Evolutionary conservation across 108 stramenopile species (phyloP), one percentile per base, ranked within the genome.

Genomic region (Seminavis robusta): DNA sequence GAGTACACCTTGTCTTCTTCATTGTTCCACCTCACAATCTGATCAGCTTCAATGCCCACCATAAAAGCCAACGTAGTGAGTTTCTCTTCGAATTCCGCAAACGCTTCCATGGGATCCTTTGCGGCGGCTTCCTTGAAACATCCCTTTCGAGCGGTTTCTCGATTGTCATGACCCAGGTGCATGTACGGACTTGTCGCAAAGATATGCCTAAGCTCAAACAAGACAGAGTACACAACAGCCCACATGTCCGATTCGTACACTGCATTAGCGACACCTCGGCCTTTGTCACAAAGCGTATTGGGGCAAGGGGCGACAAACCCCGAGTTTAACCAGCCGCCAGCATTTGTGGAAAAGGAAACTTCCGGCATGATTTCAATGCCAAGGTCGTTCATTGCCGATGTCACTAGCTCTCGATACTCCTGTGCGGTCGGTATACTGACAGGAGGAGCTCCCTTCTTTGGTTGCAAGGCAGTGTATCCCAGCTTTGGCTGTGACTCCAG

Each of bases 331-430:
- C 61, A 66, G 3, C 73, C 73, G 15, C 38, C 50, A 20, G 62
- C 57, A 25, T 50, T 31, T 13, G 65, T 56, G 0, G 67, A 31
- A 21, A 68, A 16, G 36, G 50, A 39, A 20, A 75, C 59, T 45
- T 75, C 73, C 3, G 73, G 73, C 8, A 75, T 66, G 16, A 75
- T 24, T 27, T 56, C 40, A 31, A 75, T 59, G 10, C 62, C 67
- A 16, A 6, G 8, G 6, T 8, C n/a, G 6, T 15, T 21, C 25
- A 51, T 51, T 25, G 36, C 4, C 52, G 10, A 9, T 24, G 33
- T 32, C 28, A 4, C 50, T 11, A 53, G n/a, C 21, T 38, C 1
- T 2, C 23, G 13, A 8, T 8, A 39, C 1, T 26, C 13, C 43
- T 27, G 25, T 24, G 26, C 21, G 26, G 24, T 21, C 20, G 27